Percentiles rank a stretch among this genome's conserved stretches.
Conservation (phyloP, 177 flowering plant genomes). For the Vitis hybrid region DNA sequence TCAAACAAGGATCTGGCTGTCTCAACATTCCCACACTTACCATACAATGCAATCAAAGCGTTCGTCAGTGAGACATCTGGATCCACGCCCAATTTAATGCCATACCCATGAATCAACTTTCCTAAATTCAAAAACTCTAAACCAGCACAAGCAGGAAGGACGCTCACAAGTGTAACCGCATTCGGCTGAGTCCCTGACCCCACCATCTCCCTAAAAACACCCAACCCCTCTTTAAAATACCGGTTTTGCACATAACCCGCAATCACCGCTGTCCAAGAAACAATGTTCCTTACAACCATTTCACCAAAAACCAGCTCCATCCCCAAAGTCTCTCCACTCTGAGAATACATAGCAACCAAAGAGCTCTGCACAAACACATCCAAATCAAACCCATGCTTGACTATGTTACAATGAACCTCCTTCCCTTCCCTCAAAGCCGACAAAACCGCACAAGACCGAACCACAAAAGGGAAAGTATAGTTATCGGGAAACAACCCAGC, state of each 20-base stretch:
- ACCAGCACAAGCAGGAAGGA: conserved; percentile 36
- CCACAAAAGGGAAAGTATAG: conserved; percentile 37
- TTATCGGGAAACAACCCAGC: conserved; percentile 26
- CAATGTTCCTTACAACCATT: conserved; percentile 22
- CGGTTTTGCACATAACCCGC: conserved; percentile 43
- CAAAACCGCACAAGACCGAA: conserved; percentile 34
- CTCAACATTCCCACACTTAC: conserved; percentile 28
- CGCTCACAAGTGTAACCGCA: conserved; percentile 28
- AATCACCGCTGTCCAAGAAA: conserved; percentile 43
- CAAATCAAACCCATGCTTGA: conserved; percentile 29
- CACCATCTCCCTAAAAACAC: conserved; percentile 31
- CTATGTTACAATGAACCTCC: conserved; percentile 27
- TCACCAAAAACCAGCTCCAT: conserved; percentile 29
- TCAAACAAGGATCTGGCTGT: conserved; percentile 34
- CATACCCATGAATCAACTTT: conserved; percentile 34
- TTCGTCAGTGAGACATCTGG: conserved; percentile 25
- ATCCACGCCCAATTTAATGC: conserved; percentile 28
- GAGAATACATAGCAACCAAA: conserved; percentile 33
- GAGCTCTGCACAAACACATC: conserved; percentile 35
- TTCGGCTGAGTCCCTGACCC: conserved; percentile 25
- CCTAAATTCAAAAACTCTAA: conserved; percentile 24
- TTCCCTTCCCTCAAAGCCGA: conserved; percentile 30
- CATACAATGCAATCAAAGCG: conserved; percentile 37
- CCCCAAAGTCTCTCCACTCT: conserved; percentile 21
- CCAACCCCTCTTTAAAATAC: conserved; percentile 19